A percentile compares a stretch with the other conserved stretches of the same genome.
Conservation (phyloP, 1,139 yeast genomes). For the Magnusiomyces fungicola region DNA sequence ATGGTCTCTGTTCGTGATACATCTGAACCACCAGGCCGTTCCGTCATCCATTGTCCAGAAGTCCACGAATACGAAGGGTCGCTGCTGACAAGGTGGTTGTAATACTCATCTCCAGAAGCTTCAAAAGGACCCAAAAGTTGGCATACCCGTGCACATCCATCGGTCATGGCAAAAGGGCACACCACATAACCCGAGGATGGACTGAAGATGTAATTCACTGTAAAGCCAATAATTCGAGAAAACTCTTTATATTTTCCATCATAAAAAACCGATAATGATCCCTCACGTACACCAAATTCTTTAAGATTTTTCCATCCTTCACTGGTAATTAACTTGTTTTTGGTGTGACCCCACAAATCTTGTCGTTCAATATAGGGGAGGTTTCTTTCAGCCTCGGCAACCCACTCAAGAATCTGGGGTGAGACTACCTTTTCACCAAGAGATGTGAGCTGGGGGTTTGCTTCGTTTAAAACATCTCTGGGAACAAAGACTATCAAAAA, state of each 20-base stretch:
- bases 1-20: constrained; percentile 28
- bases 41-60: constrained; percentile 34
- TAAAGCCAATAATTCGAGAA: constrained; percentile 26
- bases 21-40: constrained; percentile 31
- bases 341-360: constrained; percentile 27
- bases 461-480: constrained; percentile 10
- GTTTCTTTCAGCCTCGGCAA: constrained; percentile 29
- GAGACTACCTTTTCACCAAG: constrained; percentile 25
- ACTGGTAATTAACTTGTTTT: constrained; percentile 26
- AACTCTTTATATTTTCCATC: constrained; percentile 23
- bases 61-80: constrained; percentile 28
- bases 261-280: constrained; percentile 27
- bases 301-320: constrained; percentile 30
- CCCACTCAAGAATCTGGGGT: constrained; percentile 24
- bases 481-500: constrained; percentile 16
- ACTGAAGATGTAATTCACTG: constrained; percentile 24
- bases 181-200: constrained; percentile 30
- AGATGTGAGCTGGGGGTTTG: constrained; percentile 17
- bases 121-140: constrained; percentile 20
- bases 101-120: constrained; percentile 17
- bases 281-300: constrained; percentile 23
- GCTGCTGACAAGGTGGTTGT: constrained; percentile 21
- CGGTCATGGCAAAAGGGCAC: constrained; percentile 33
- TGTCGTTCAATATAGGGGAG: constrained; percentile 26
- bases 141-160: constrained; percentile 30